Percentiles rank a stretch among this genome's conserved stretches.
These are phyloP conservation scores for Podochytrium sp. DNA, from an alignment of 192 early-diverging fungal genomes.

Conservation along the genomic window DNA sequence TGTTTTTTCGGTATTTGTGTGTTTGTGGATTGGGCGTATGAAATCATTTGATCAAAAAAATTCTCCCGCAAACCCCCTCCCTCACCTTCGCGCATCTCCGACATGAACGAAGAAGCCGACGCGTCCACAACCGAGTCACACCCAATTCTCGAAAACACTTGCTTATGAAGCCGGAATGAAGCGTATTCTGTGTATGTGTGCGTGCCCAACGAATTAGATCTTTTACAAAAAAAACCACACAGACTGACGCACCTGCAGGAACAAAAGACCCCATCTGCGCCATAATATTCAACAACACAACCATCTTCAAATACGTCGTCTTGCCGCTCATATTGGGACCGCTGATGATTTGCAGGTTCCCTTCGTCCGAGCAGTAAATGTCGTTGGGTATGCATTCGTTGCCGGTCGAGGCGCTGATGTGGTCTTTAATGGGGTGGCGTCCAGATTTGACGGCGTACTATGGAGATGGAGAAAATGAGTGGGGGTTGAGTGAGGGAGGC, in stretches of 20 bases:
- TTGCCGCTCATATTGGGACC: constrained; percentile 95
- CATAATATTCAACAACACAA: constrained; percentile 77
- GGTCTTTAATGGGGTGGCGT: constrained; percentile 76
- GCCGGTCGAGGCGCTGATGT: constrained; percentile 23
- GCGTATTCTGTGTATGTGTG: constrained; percentile 58
- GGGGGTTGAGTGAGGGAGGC: neutral
- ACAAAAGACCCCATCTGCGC: constrained; percentile 86
- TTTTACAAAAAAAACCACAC: too few relatives aligned
- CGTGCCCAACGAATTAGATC: neutral
- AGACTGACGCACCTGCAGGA: constrained; percentile 57
- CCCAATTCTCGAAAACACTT: constrained; percentile 78
- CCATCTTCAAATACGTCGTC: constrained; percentile 82
- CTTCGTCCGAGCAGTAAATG: constrained; percentile 53
- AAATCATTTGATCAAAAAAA: neutral
- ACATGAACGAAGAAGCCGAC: constrained; percentile 78
- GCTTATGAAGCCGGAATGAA: constrained; percentile 69
- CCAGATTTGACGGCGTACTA: constrained; percentile 73
- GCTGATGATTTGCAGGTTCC: constrained; percentile 77
- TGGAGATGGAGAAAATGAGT: neutral
- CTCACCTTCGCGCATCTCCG: constrained; percentile 79
- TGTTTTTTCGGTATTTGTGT: neutral
- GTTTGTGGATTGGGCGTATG: neutral
- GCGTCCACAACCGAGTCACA: constrained; percentile 42
- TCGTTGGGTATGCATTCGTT: constrained; percentile 74
- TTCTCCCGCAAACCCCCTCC: neutral